A percentile compares a stretch with the other conserved stretches of the same genome.
These are phyloP conservation scores for Pythium aristosporum DNA, from an alignment of 352 stramenopile species.

Conservation along the genomic window DNA sequence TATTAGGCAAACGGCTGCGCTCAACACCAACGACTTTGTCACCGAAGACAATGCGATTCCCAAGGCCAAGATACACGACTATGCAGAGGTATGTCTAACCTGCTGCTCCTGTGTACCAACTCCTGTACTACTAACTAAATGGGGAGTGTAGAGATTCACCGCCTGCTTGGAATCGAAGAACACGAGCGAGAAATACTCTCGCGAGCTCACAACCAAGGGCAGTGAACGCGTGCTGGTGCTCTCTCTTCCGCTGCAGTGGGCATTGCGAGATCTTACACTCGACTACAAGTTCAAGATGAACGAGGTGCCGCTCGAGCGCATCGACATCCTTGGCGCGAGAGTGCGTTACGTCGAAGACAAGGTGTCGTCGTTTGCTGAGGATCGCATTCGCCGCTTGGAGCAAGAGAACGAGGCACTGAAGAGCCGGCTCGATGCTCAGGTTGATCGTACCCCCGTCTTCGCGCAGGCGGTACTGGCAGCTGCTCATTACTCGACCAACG, in stretches of 20 bases:
- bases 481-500: background rate
- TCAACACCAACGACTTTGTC: conserved; percentile 10
- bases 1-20: conserved; percentile 1
- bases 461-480: background rate
- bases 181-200: background rate
- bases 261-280: background rate
- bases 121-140: no score
- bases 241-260: conserved; percentile 7
- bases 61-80: conserved; percentile 4
- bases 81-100: conserved; percentile 10
- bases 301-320: conserved; percentile 8
- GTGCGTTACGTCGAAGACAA: conserved; percentile 15
- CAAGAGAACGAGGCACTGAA: background rate
- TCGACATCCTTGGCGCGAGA: conserved; percentile 10
- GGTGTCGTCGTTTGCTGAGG: background rate
- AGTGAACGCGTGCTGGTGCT: background rate
- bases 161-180: background rate
- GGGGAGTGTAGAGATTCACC: background rate
- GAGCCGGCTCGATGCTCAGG: background rate
- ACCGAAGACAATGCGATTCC: conserved; percentile 19
- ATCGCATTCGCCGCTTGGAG: background rate
- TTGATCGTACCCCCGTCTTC: background rate
- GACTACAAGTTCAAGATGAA: conserved; percentile 15
- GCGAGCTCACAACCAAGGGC: background rate
- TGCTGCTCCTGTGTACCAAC: no score